These are phyloP conservation scores for Citrus maxima DNA, from an alignment of 345 rosid species.

Conservation along the genomic window DNA sequence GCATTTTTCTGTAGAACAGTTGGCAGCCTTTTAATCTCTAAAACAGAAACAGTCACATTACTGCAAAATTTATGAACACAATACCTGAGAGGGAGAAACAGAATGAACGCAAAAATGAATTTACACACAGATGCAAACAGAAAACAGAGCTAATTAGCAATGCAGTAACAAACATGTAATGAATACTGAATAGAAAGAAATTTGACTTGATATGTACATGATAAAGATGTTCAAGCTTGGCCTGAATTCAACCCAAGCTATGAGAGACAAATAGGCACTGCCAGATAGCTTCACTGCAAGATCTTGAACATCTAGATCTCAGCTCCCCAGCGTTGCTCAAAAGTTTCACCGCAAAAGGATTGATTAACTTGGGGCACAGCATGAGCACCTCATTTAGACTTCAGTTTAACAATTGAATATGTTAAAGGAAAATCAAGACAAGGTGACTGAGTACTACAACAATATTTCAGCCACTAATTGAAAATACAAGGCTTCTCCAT, in stretches of 20 bases:
- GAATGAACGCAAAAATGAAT: no score
- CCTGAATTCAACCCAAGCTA: neutral
- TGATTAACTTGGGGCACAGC: neutral
- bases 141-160: no score
- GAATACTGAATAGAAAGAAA: neutral
- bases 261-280: neutral
- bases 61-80: neutral
- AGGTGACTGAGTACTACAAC: neutral
- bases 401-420: neutral
- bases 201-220: neutral
- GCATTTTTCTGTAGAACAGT: constrained; percentile 75
- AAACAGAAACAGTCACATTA: neutral
- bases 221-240: neutral
- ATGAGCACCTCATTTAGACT: neutral
- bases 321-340: neutral
- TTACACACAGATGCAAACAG: no score
- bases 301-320: neutral
- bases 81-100: no score
- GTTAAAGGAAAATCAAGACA: neutral
- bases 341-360: neutral
- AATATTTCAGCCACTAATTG: neutral
- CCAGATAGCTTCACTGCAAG: neutral
- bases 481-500: neutral
- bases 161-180: no score
- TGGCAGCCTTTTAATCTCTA: neutral